Evolutionary conservation across 1,139 yeast genomes (phyloP), one percentile per base, ranked within the genome.

Genomic region (Yamadazyma diospyri): DNA sequence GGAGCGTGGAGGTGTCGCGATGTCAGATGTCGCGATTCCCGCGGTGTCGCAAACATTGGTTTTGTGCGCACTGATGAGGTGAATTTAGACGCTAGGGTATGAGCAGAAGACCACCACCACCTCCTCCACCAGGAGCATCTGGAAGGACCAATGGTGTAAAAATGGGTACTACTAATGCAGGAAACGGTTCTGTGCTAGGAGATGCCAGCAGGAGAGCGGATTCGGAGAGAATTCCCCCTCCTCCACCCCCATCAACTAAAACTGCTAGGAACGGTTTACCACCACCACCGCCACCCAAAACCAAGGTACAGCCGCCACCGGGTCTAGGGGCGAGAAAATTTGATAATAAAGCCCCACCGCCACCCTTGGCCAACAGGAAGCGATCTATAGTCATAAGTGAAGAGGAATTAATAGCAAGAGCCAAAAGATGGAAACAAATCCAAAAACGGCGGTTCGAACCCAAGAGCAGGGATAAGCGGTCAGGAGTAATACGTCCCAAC

Each of bases 371-470:
- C 11, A 10, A 23, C 27, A 18, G 16, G 22, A 28, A 32, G n/a
- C 21, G 39, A 24, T 37, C 45, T 4, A 33, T 42, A 15, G 25
- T 12, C 5, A 27, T 39, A 6, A 30, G 38, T 22, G 46, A 37
- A 4, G 49, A 48, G 12, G 57, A 53, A 24, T 45, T 75, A 1
- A 61, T 65, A 10, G 55, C 59, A n/a, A 61, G 76, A 38, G 74
- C 77, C 43, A 61, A 66, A 34, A 69, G 70, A 48, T 85, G 95
- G 95, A 62, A 71, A n/a, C 75, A 69, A 35, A 35, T 72, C 2
- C 94, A 84, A 46, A 82, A 80, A 51, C 58, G 55, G 31, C 61
- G 86, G 41, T 78, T 63, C 47, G 53, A 41, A 16, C 46, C 49
- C 10, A 36, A 38, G 3, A 44, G 53, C 59, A 27, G 49, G 53